phyloP scores from a whole-genome alignment of 225 moss, liverwort and hornwort genomes.

The Pseudisothecium myosuroides region DNA sequence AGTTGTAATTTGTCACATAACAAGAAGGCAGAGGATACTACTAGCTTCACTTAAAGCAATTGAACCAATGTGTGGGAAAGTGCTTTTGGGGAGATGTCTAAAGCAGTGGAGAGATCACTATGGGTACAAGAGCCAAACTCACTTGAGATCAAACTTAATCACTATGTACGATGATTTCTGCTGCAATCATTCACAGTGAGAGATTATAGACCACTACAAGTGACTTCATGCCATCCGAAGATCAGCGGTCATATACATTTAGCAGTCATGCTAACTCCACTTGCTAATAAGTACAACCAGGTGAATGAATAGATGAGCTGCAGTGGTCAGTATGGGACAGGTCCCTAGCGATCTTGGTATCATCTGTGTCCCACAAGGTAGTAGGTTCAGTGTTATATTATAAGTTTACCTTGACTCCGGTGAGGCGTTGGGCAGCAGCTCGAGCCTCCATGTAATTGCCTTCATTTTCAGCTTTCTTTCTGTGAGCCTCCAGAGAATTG shows the following conservation, averaged over 20 bases:
- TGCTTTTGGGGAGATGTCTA: not conserved
- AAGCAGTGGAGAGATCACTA: not conserved
- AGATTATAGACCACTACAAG: not conserved
- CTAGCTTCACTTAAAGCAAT: not conserved
- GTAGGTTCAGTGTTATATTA: not conserved
- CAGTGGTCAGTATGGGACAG: not conserved
- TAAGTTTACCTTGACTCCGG: slow-evolving; percentile 53
- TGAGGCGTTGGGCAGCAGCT: slow-evolving; percentile 66
- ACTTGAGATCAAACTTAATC: not conserved
- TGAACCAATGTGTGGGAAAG: not conserved
- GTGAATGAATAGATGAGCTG: not conserved
- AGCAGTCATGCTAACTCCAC: not conserved
- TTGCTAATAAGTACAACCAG: not conserved
- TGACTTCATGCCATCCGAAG: not conserved
- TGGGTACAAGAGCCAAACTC: not conserved
- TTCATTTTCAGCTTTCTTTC: slow-evolving; percentile 73
- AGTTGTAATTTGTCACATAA: not conserved
- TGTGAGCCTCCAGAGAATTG: slow-evolving; percentile 54
- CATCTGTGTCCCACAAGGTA: not conserved
- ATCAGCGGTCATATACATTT: not conserved
- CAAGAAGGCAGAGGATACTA: not conserved
- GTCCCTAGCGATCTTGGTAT: not conserved
- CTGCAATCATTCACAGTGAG: too few relatives aligned
- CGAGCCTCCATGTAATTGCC: slow-evolving; percentile 84
- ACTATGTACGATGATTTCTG: not conserved